Evolutionary conservation across 78 protist genomes (phyloP), one percentile per base, ranked within the genome.

Genomic region (Dictyostelium purpureum): DNA sequence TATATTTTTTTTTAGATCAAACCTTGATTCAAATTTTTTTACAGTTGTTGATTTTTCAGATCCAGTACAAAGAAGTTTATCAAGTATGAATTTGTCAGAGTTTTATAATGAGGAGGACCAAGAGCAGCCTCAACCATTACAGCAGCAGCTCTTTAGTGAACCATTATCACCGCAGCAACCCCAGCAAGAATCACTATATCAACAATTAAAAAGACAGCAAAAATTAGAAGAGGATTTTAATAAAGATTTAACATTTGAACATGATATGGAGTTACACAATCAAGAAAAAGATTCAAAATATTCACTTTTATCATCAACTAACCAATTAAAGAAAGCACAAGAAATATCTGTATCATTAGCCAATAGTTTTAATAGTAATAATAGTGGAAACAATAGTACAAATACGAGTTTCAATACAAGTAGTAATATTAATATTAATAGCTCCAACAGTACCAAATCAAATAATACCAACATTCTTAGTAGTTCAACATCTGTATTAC

Each of bases 11-110:
- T 81, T 16, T 45, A 85, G 91, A 73, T 85, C 91, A 56, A 85
- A 52, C 33, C 43, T 73, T 21, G 91, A 85, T 73, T 56, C 70
- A 31, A 85, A 85, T 35, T 45, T 85, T 16, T 85, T 71, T 57
- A 85, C 40, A 31, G 81, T 71, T 57, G 81, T 71, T 51, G 90
- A 82, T 82, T 49, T 82, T 4, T 43, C 89, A 81, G 90, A 82
- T 33, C 80, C 80, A 18, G 33, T 82, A 40, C 78, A 82, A 16
- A 69, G 79, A 51, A 70, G 80, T 52, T 38, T 74, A 56, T 82
- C 90, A 33, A 28, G 42, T 28, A 74, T 74, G 59, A 74, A 74
- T 74, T 49, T 74, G 51, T 9, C 43, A 2, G 80, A 71, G 10
- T 71, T 43, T 67, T 38, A n/a, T 67, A 40, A 67, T 14, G 3